Percentiles rank a stretch among this genome's conserved stretches.
phyloP scores from a whole-genome alignment of 2,329 filamentous ascomycete genomes.

The Akanthomyces lecanii region DNA sequence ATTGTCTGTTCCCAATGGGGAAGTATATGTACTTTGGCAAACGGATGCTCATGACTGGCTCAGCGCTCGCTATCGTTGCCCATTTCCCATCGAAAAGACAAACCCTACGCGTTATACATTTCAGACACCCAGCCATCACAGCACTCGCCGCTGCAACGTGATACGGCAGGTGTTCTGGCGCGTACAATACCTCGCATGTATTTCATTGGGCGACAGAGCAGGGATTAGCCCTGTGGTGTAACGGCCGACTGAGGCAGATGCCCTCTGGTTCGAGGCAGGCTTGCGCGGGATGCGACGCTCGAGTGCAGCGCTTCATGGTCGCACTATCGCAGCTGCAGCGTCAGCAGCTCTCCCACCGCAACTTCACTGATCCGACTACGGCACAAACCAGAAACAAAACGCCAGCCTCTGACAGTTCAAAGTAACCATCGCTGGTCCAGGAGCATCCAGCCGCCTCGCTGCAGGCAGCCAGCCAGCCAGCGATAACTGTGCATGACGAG shows the following conservation, averaged over 20 bases:
- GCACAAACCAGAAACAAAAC: too few relatives aligned
- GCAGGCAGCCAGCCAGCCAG: neutral
- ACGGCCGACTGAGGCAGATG: neutral
- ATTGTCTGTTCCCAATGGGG: neutral
- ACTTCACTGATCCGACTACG: neutral
- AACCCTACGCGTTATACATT: neutral
- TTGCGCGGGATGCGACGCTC: neutral
- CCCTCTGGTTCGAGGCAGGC: neutral
- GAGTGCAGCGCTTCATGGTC: neutral
- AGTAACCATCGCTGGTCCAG: too few relatives aligned
- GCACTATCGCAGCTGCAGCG: neutral
- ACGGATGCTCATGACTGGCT: neutral
- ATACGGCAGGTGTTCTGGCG: neutral
- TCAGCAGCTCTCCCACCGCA: neutral
- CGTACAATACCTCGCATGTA: neutral
- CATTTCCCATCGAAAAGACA: neutral
- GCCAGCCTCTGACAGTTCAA: too few relatives aligned
- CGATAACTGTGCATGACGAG: neutral
- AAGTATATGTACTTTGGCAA: conserved; percentile 2
- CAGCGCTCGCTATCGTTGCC: too few relatives aligned
- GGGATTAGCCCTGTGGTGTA: neutral
- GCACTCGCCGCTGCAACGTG: neutral
- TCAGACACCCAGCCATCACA: neutral
- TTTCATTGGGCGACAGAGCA: neutral
- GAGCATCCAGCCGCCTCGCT: neutral